Evolutionary conservation across 2,329 filamentous ascomycete genomes (phyloP), one percentile per base, ranked within the genome.

Genomic region (Ambrosiella xylebori): DNA sequence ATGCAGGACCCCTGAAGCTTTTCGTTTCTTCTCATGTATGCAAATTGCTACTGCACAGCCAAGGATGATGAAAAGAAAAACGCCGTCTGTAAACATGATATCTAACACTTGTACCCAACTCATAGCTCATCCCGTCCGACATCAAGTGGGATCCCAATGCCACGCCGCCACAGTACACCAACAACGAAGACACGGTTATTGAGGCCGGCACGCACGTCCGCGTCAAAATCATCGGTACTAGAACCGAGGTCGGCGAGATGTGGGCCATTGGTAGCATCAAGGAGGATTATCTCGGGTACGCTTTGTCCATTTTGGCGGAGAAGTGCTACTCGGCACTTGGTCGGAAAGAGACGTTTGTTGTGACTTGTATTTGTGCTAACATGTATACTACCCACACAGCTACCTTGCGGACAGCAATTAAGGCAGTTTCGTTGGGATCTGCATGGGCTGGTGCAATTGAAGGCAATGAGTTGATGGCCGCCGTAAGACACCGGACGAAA

Each of bases 211-310:
- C 90, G 13, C 91, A 95, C 65, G 82, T 98, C 62, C 86, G 93
- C 52, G 81, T 97, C 63, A 96, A 96, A 73, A 84, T 98, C 63
- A 88, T 96, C 65, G 93, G 93, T 71, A 86, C 91, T 55, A 82
- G 94, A 71, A 90, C 87, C 63, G 93, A 97, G 69, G 88, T 97
- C 56, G 88, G 88, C 62, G 85, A 88, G 68, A 95, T 98, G 80
- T 96, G 86, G 78, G 93, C 91, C 41, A 95, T 98, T 69, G 93
- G 90, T 61, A 97, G 88, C 64, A 96, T 98, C 74, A 95, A 95
- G 72, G 91, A 85, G 67, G 82, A 85, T 66, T 85, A 83, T 66
- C 75, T 85, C 45, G 82, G 82, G 82, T 84, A 59, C 49, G 58
- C n/a, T 15, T 12, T 49, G 12, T 39, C 19, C 36, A 37, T 6